Percentiles rank a stretch among this genome's conserved stretches.
These are phyloP conservation scores for Phlebopus sp. DNA, from an alignment of 1,284 basidiomycete species.

Conservation along the genomic window DNA sequence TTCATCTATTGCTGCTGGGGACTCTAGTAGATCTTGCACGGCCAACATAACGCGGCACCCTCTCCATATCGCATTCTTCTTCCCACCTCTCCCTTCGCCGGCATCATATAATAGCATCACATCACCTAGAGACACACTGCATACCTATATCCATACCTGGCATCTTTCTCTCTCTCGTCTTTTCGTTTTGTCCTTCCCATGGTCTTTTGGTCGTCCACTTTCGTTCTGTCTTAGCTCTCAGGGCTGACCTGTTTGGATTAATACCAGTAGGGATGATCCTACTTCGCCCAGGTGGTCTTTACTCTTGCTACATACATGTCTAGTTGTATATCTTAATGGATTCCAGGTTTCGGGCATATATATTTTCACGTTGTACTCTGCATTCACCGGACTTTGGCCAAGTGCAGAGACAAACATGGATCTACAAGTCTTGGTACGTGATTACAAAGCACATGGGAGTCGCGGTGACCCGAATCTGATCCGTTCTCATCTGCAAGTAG, in stretches of 20 bases:
- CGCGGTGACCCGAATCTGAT: background rate
- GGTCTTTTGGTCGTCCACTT: slow-evolving; percentile 17
- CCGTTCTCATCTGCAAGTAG: background rate
- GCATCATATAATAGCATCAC: slow-evolving; percentile 30
- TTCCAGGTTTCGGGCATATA: slow-evolving; percentile 14
- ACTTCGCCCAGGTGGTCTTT: slow-evolving; percentile 18
- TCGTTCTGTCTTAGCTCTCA: slow-evolving; percentile 16
- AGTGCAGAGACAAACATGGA: background rate
- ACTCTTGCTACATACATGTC: slow-evolving; percentile 9
- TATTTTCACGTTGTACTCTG: background rate
- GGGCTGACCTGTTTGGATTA: slow-evolving; percentile 15
- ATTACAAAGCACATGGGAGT: background rate
- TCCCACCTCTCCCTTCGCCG: slow-evolving; percentile 1
- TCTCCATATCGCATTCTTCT: slow-evolving; percentile 10
- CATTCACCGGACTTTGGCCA: background rate
- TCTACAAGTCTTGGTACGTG: background rate
- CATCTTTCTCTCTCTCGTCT: slow-evolving; percentile 17
- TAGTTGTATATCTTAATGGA: slow-evolving; percentile 28
- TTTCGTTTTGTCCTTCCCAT: slow-evolving; percentile 1
- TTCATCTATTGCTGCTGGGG: slow-evolving; percentile 11
- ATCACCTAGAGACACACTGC: slow-evolving; percentile 33
- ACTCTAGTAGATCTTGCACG: slow-evolving; percentile 23
- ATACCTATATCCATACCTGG: slow-evolving; percentile 36
- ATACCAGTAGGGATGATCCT: slow-evolving; percentile 16
- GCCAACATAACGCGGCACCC: slow-evolving; percentile 13